Conservation (phyloP, 1,284 basidiomycete species). For the Cutaneotrichosporon dermatis region DNA sequence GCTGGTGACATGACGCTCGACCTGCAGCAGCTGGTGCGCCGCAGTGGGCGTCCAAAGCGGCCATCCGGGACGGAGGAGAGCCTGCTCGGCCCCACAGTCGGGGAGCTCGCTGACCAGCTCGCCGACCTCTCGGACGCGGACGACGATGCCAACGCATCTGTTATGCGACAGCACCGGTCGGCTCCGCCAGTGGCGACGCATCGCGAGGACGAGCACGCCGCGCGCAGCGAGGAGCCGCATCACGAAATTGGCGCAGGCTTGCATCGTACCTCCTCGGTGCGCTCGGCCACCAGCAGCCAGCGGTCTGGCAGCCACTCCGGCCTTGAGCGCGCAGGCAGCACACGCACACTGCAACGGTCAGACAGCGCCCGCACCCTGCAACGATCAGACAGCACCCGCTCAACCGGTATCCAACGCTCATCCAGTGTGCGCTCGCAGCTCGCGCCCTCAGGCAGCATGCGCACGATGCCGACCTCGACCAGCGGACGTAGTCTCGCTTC, state of each 20-base stretch:
- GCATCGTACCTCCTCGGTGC: neutral
- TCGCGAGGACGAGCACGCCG: neutral
- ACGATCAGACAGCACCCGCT: conserved; percentile 5
- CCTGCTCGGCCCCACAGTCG: conserved; percentile 4
- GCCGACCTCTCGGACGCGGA: conserved; percentile 12
- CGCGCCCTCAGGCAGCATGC: neutral
- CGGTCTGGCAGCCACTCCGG: too few relatives aligned
- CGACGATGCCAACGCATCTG: neutral
- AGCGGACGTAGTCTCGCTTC: conserved; percentile 5
- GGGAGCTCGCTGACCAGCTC: conserved; percentile 1
- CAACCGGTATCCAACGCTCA: neutral
- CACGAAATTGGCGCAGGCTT: neutral
- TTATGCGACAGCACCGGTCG: neutral
- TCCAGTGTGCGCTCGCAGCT: neutral
- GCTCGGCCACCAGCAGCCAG: neutral
- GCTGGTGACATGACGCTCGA: conserved; percentile 32
- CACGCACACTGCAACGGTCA: too few relatives aligned
- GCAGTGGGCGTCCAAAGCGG: conserved; percentile 29
- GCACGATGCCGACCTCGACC: neutral
- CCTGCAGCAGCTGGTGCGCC: conserved; percentile 30
- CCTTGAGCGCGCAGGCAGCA: too few relatives aligned
- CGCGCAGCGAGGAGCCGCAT: too few relatives aligned
- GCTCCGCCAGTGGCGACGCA: neutral
- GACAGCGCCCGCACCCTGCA: neutral
- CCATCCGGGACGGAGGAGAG: conserved; percentile 39